A percentile compares a stretch with the other conserved stretches of the same genome.
phyloP scores from a whole-genome alignment of 345 rosid species.

The Cardamine occulta region DNA sequence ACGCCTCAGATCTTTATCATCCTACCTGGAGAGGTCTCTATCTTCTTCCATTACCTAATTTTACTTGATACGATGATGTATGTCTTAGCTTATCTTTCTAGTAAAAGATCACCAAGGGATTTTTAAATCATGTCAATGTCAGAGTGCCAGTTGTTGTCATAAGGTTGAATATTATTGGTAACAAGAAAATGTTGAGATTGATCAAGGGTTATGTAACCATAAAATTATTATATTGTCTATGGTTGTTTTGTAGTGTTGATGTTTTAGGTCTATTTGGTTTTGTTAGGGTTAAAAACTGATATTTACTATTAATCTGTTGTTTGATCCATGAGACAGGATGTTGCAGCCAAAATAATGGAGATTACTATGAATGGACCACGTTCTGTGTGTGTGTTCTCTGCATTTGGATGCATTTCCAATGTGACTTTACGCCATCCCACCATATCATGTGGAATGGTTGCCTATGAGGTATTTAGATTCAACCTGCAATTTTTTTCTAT shows the following conservation, averaged over 20 bases:
- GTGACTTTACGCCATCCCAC: constrained; percentile 75
- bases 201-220: not conserved
- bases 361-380: constrained; percentile 81
- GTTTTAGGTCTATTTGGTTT: not conserved
- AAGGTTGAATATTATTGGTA: not conserved
- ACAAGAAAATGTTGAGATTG: constrained; percentile 7
- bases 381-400: constrained; percentile 81
- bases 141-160: constrained; percentile 1
- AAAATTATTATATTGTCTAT: not conserved
- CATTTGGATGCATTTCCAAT: constrained; percentile 82
- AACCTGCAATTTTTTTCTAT: not conserved
- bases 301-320: not conserved
- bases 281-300: not conserved
- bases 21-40: constrained; percentile 68
- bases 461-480: constrained; percentile 67
- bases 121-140: not conserved
- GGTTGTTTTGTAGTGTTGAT: not conserved
- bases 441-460: constrained; percentile 69
- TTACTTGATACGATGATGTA: not conserved
- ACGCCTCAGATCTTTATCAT: constrained; percentile 74
- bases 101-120: not conserved
- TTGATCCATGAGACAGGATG: constrained; percentile 53
- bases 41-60: not conserved
- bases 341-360: constrained; percentile 71
- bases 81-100: not conserved